A percentile compares a stretch with the other conserved stretches of the same genome.
Evolutionary conservation across 371 early-diverging fungal species (phyloP).

Genomic region (Syncephalastrum sp.): DNA sequence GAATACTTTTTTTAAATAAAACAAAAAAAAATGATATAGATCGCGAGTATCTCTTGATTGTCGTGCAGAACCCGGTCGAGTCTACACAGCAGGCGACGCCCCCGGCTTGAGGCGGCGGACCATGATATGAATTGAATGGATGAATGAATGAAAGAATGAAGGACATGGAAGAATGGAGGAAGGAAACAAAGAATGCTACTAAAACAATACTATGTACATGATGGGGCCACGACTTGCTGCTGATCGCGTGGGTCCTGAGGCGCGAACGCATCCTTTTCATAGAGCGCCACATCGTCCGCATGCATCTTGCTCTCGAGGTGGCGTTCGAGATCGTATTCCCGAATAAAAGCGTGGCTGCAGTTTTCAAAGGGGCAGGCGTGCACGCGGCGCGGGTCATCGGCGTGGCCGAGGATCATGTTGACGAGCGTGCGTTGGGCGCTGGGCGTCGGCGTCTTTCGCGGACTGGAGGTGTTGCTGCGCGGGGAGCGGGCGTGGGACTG

Average conservation of each 20-base stretch:
- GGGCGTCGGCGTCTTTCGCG: not conserved
- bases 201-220: no score
- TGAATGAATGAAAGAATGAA: no score
- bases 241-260: no score
- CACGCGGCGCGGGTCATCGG: slow-evolving; percentile 7
- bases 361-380: slow-evolving; percentile 16
- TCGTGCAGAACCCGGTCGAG: slow-evolving; percentile 77
- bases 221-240: no score
- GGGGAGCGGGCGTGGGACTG: slow-evolving; percentile 3
- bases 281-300: slow-evolving; percentile 6
- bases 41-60: slow-evolving; percentile 86
- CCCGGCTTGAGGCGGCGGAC: no score
- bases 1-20: not conserved
- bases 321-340: slow-evolving; percentile 19
- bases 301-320: slow-evolving; percentile 20
- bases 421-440: not conserved
- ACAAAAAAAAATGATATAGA: slow-evolving; percentile 45
- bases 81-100: slow-evolving; percentile 24
- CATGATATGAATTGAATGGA: no score
- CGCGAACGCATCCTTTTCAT: no score
- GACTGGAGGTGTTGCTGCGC: not conserved
- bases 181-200: no score
- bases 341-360: slow-evolving; percentile 16
- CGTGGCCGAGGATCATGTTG: slow-evolving; percentile 14
- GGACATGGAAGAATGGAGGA: no score